Conservation (phyloP, 106 monocot genomes). For the Chionographis japonica region DNA sequence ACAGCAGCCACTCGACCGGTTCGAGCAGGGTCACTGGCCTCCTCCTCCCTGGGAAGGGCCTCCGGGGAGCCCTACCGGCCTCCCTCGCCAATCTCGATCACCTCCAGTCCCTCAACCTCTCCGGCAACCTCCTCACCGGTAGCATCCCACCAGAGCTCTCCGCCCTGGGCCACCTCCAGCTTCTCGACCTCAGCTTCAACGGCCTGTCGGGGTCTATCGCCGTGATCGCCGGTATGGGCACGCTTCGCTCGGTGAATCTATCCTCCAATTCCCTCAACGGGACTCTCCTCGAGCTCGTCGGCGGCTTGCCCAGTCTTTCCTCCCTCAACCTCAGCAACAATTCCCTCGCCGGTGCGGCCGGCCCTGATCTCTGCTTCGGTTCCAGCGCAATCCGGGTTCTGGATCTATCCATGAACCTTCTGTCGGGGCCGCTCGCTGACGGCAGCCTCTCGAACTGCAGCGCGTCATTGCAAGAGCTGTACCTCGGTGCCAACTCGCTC, state of each 20-base stretch:
- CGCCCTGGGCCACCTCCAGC: constrained; percentile 14
- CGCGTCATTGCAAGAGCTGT: constrained; percentile 28
- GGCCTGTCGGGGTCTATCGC: constrained; percentile 31
- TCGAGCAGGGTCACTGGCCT: constrained; percentile 30
- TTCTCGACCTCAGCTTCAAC: constrained; percentile 61
- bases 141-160: constrained; percentile 24
- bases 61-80: constrained; percentile 30
- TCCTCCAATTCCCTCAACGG: constrained; percentile 57
- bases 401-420: constrained; percentile 44
- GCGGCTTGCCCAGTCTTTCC: constrained; percentile 11
- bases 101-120: constrained; percentile 27
- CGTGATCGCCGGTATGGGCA: constrained; percentile 6
- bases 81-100: constrained; percentile 18
- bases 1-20: neutral
- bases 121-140: constrained; percentile 24
- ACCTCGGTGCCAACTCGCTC: constrained; percentile 41
- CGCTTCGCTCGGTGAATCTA: constrained; percentile 28
- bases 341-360: constrained; percentile 31
- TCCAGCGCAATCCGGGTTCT: constrained; percentile 20
- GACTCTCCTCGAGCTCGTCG: constrained; percentile 14
- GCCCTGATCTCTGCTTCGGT: constrained; percentile 40
- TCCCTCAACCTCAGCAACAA: constrained; percentile 59
- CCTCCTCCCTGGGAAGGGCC: constrained; percentile 27
- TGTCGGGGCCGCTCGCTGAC: constrained; percentile 33
- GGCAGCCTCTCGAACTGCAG: constrained; percentile 30